Evolutionary conservation across 1,284 basidiomycete genomes (phyloP).

Genomic region (Malassezia dermatis): DNA sequence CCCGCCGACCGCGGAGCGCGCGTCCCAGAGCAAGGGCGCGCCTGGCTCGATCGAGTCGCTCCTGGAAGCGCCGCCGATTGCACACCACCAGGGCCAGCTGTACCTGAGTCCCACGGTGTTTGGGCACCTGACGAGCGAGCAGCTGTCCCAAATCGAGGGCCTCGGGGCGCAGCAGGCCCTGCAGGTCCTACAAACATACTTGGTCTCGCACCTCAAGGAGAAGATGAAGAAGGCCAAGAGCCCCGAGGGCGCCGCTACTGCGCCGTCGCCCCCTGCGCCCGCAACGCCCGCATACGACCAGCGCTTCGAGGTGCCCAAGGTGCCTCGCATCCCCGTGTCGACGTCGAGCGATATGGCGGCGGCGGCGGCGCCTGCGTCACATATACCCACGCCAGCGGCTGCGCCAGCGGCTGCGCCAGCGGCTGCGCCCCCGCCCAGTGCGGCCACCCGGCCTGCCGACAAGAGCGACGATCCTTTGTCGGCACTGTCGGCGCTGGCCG

Average conservation of each 20-base stretch:
- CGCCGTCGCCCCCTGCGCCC: not conserved
- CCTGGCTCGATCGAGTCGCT: constrained; percentile 44
- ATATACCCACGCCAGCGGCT: not conserved
- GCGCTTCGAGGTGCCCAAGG: constrained; percentile 13
- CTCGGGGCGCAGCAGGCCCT: constrained; percentile 73
- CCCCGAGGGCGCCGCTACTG: not conserved
- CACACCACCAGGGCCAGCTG: constrained; percentile 71
- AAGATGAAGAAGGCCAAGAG: constrained; percentile 50
- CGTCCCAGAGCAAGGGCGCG: constrained; percentile 34
- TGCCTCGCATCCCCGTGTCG: constrained; percentile 11
- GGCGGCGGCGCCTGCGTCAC: not conserved
- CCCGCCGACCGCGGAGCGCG: constrained; percentile 51
- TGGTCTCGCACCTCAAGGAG: constrained; percentile 74
- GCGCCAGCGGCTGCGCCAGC: not conserved
- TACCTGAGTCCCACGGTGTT: constrained; percentile 76
- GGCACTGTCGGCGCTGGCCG: constrained; percentile 31
- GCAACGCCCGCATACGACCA: constrained; percentile 2
- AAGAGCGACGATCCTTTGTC: constrained; percentile 23
- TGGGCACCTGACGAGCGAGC: constrained; percentile 62
- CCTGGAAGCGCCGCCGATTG: constrained; percentile 59
- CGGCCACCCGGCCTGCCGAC: not conserved
- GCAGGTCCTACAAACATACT: constrained; percentile 68
- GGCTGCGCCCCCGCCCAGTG: not conserved
- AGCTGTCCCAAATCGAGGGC: constrained; percentile 64
- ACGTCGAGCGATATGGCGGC: not conserved